Evolutionary conservation across 768 basidiomycete genomes (phyloP).

Genomic region (Naganishia vishniacii): DNA sequence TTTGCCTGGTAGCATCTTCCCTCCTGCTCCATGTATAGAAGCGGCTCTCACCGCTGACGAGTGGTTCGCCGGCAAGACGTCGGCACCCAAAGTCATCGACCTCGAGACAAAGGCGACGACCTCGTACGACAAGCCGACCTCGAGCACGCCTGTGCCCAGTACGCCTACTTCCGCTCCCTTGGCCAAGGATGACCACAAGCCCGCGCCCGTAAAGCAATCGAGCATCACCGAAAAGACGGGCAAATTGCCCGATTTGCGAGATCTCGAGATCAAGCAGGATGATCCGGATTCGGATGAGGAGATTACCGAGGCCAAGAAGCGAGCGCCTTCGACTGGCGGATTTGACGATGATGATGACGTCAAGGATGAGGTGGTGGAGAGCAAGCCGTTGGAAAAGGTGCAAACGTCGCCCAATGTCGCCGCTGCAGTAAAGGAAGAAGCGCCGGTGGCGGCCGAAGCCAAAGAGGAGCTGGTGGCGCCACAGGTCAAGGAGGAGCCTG

Average conservation of each 20-base stretch:
- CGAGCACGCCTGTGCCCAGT: constrained; percentile 38
- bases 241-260: constrained; percentile 14
- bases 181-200: constrained; percentile 29
- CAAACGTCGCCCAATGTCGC: background rate
- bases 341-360: constrained; percentile 26
- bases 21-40: constrained; percentile 76
- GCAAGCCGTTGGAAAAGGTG: background rate
- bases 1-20: constrained; percentile 61
- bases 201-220: constrained; percentile 6
- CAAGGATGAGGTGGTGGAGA: constrained; percentile 18
- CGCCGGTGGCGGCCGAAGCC: background rate
- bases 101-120: constrained; percentile 61
- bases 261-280: constrained; percentile 28
- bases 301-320: constrained; percentile 26
- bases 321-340: constrained; percentile 17
- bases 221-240: constrained; percentile 15
- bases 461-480: background rate
- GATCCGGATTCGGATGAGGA: constrained; percentile 26
- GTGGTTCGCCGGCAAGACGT: constrained; percentile 76
- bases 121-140: constrained; percentile 29
- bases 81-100: constrained; percentile 69
- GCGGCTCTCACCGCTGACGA: constrained; percentile 74
- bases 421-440: background rate
- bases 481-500: background rate
- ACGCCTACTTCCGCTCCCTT: constrained; percentile 48